Evolutionary conservation across 306 rosid genomes (phyloP), one percentile per base, ranked within the genome.

Genomic region (Prunus armeniaca): DNA sequence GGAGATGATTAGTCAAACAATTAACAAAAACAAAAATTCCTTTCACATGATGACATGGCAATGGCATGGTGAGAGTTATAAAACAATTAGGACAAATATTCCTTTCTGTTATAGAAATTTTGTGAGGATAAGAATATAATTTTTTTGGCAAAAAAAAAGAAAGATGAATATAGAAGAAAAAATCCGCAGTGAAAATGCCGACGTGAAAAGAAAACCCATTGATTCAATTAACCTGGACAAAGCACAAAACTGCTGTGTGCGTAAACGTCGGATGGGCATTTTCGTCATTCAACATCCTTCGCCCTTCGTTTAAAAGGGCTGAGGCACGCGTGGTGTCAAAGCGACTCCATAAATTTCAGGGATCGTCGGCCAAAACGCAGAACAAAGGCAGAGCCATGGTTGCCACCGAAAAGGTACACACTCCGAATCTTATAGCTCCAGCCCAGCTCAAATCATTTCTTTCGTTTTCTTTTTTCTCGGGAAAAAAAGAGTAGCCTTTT

Each of bases 341-440:
- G 82, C 79, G 64, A 22, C 19, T 5, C 20, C 56, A 18, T 14
- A 76, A 8, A 15, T 25, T 25, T 6, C 28, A 18, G 43, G 22
- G 54, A 28, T 32, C 71, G 69, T 58, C 17, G 3, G 54, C 58
- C 65, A 46, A 7, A 28, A 12, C 32, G 27, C 64, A 8, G 13
- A 10, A 25, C 14, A 43, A 19, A 32, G 28, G 6, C 22, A 58
- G 32, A 67, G 71, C 79, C 3, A 86, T 86, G 89, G 83, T 20
- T 64, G 67, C 25, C 71, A 24, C 82, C 7, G 76, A 61, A 24
- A 80, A 77, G 86, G 89, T 86, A 82, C 28, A 12, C 34, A 11
- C 9, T 12, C 65, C 1, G 43, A 38, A 38, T 38, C 43, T 38
- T 38, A 38, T 38, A 38, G 43, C 43, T 49, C 54, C 12, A n/a